Evolutionary conservation across 2,329 filamentous ascomycete genomes (phyloP), one percentile per base, ranked within the genome.

Genomic region (Fusarium sp.): DNA sequence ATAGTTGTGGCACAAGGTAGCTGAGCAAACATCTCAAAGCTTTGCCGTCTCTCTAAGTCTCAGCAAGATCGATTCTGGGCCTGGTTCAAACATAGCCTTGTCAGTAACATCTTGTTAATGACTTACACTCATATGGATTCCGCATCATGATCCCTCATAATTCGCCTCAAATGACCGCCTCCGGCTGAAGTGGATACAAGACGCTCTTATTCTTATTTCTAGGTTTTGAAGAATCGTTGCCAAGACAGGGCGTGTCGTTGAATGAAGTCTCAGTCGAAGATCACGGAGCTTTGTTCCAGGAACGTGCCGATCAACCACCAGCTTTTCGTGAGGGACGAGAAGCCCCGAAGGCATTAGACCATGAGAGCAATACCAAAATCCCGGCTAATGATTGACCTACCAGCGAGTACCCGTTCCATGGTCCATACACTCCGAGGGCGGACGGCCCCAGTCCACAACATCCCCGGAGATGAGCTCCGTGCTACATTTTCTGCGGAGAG

Each of bases 11-110:
- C 35, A 37, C 19, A 37, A 37, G 30, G 14, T 37, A n/a, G 17
- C 17, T 14, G 17, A 17, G 35, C 35, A 26, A 44, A 57, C n/a
- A 44, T 56, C 49, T 56, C 39, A 66, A 28, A 47, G 32, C 37
- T 9, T 30, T 56, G 17, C 41, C 41, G 32, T 20, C 33, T 32
- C 48, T 44, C 24, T 11, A 22, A 22, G 9, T 19, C 41, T 68
- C 46, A 48, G 37, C 35, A 56, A 49, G 60, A 45, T 56, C 50
- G 45, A 51, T 22, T 43, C 46, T 4, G 32, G 26, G 33, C 13
- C 11, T 14, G 33, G 28, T 30, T 49, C 32, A 33, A n/a, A 48
- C 40, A 45, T 35, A 41, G 40, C 37, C 32, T 35, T 20, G 41
- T 40, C 37, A 48, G 33, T 37, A 48, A 22, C 63, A 39, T 17